phyloP scores from a whole-genome alignment of 805 yeast genomes.

The Monosporozyma servazzii region DNA sequence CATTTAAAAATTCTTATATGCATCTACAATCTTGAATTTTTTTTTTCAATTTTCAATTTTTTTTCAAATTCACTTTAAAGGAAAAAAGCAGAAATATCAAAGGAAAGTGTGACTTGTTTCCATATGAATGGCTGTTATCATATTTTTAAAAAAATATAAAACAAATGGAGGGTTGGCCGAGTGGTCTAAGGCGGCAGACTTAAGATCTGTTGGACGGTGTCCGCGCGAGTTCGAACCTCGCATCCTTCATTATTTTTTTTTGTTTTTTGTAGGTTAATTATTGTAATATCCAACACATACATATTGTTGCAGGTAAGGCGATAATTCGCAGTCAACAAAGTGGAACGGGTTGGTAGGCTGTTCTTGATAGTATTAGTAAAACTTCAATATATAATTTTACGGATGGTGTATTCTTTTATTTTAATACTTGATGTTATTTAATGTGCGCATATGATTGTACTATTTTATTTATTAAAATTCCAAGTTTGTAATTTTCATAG shows the following conservation, averaged over 20 bases:
- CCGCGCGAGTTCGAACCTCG: constrained; percentile 37
- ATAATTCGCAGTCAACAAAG: too few relatives aligned
- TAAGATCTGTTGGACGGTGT: constrained; percentile 36
- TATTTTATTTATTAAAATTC: too few relatives aligned
- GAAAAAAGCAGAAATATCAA: not conserved
- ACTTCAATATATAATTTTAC: too few relatives aligned
- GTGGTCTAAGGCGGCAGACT: constrained; percentile 38
- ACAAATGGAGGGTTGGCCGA: constrained; percentile 35
- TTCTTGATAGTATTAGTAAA: too few relatives aligned
- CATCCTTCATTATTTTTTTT: constrained; percentile 30
- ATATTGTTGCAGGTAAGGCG: too few relatives aligned
- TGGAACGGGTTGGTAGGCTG: too few relatives aligned
- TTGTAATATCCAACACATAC: not conserved
- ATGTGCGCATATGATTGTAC: too few relatives aligned
- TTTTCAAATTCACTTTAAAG: not conserved
- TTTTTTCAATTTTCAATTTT: not conserved
- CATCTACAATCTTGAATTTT: not conserved
- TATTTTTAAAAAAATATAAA: not conserved
- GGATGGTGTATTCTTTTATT: too few relatives aligned
- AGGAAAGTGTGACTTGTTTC: not conserved
- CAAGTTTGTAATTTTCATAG: too few relatives aligned
- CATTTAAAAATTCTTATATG: not conserved
- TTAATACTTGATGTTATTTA: too few relatives aligned
- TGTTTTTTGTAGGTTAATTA: not conserved
- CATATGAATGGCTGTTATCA: not conserved